Conservation (phyloP, 2,329 filamentous ascomycete species). For the Aspergillus terreus region DNA sequence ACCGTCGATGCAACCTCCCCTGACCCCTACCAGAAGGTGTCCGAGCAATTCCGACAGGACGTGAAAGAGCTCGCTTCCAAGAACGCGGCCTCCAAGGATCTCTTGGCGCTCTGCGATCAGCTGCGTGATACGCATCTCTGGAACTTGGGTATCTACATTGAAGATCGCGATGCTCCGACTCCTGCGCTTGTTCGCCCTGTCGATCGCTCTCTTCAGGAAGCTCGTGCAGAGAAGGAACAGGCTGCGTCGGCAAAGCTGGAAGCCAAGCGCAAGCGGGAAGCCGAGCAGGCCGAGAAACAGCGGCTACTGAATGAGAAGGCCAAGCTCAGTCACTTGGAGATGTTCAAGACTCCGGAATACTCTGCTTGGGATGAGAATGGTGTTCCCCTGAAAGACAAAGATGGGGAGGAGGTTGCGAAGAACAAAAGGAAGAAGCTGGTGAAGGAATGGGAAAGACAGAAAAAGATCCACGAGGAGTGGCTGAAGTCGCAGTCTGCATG, state of each 20-base stretch:
- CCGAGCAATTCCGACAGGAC: slow-evolving; percentile 41
- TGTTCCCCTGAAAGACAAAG: slow-evolving; percentile 1
- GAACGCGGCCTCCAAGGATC: slow-evolving; percentile 63
- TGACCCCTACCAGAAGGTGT: slow-evolving; percentile 47
- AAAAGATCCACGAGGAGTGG: slow-evolving; percentile 47
- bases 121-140: slow-evolving; percentile 79
- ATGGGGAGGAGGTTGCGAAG: slow-evolving; percentile 3
- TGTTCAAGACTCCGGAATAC: slow-evolving; percentile 21
- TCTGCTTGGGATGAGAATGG: slow-evolving; percentile 5
- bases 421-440: slow-evolving; percentile 2
- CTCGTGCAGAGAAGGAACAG: slow-evolving; percentile 53
- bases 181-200: slow-evolving; percentile 71
- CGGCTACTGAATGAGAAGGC: slow-evolving; percentile 52
- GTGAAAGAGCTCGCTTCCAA: slow-evolving; percentile 35
- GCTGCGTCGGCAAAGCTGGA: slow-evolving; percentile 44
- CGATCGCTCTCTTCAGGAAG: slow-evolving; percentile 54
- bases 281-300: slow-evolving; percentile 43
- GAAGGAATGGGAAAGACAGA: slow-evolving; percentile 54
- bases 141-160: slow-evolving; percentile 79
- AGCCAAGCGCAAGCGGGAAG: slow-evolving; percentile 47
- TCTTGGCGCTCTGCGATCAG: slow-evolving; percentile 72
- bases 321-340: slow-evolving; percentile 49
- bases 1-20: slow-evolving; percentile 19
- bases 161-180: slow-evolving; percentile 64
- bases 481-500: slow-evolving; percentile 18